Evolutionary conservation across 208 protist genomes (phyloP).

Genomic region (Leishmania gerbilli): DNA sequence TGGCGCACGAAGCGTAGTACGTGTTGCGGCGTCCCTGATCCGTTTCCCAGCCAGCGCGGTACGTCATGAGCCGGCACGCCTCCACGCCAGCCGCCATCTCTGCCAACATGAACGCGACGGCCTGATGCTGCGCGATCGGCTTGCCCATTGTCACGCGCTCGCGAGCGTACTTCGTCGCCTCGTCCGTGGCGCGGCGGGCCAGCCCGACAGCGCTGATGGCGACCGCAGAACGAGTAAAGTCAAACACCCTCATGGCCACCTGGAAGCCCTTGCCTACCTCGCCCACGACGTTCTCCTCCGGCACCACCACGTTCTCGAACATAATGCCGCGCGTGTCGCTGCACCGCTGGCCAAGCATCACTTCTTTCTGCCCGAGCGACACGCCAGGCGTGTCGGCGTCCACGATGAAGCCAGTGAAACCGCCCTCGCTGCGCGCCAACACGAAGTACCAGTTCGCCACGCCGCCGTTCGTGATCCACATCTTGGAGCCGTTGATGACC

Average conservation of each 20-base stretch:
- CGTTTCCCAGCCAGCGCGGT: constrained; percentile 75
- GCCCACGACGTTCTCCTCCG: constrained; percentile 79
- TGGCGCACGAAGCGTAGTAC: constrained; percentile 88
- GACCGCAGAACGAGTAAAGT: constrained; percentile 83
- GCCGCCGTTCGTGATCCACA: constrained; percentile 96
- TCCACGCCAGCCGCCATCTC: constrained; percentile 92
- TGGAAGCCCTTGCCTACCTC: constrained; percentile 81
- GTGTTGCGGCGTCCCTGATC: constrained; percentile 87
- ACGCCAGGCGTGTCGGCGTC: constrained; percentile 89
- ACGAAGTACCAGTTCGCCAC: constrained; percentile 94
- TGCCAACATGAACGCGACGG: constrained; percentile 86
- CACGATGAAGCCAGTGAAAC: constrained; percentile 89
- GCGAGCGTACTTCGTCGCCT: constrained; percentile 73
- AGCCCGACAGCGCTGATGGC: constrained; percentile 87
- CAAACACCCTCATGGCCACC: constrained; percentile 89
- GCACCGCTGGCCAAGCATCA: constrained; percentile 93
- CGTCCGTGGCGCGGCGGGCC: constrained; percentile 80
- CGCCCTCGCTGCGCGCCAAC: constrained; percentile 71
- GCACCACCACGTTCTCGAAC: constrained; percentile 92
- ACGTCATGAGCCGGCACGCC: constrained; percentile 72
- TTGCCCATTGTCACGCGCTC: constrained; percentile 89
- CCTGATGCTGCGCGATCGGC: constrained; percentile 84
- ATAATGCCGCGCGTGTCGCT: constrained; percentile 91
- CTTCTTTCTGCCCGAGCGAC: constrained; percentile 76
- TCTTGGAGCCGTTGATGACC: constrained; percentile 92